A percentile compares a stretch with the other conserved stretches of the same genome.
phyloP scores from a whole-genome alignment of 23 red algal species.

The Gracilariopsis chorda region DNA sequence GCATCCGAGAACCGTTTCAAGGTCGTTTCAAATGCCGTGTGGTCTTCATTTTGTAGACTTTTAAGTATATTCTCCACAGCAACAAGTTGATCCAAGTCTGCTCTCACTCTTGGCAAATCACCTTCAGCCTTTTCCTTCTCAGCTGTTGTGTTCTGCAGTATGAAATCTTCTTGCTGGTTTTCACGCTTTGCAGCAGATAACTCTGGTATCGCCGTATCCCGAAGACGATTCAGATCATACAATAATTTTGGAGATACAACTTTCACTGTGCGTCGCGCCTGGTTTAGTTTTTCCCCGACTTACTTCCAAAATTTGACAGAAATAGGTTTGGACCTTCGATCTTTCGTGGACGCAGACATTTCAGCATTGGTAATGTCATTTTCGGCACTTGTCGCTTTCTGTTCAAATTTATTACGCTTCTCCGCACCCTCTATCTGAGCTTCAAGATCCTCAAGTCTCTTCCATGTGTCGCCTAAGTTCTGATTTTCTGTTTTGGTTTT shows the following conservation, averaged over 20 bases:
- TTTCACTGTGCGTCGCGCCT: not conserved
- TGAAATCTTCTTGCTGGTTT: not conserved
- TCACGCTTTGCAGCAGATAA: not conserved
- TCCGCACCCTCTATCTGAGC: constrained; percentile 9
- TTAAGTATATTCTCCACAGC: not conserved
- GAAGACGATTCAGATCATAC: constrained; percentile 25
- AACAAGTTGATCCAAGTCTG: constrained; percentile 3
- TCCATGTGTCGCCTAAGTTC: not conserved
- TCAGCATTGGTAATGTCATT: not conserved
- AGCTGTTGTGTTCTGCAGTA: not conserved
- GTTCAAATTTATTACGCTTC: not conserved
- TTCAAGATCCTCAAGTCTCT: constrained; percentile 12
- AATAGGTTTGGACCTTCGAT: not conserved
- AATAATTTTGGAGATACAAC: not conserved
- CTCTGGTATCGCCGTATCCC: not conserved
- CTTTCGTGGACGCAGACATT: not conserved
- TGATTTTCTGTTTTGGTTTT: not conserved
- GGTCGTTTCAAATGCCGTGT: not conserved
- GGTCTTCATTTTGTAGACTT: not conserved
- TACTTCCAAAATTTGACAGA: not conserved
- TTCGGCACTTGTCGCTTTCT: not conserved
- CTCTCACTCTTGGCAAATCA: not conserved
- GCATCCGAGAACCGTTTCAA: not conserved
- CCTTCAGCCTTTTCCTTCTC: constrained; percentile 3
- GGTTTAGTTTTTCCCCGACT: not conserved